phyloP scores from a whole-genome alignment of 2,329 filamentous ascomycete genomes.

The Apiospora aurea region DNA sequence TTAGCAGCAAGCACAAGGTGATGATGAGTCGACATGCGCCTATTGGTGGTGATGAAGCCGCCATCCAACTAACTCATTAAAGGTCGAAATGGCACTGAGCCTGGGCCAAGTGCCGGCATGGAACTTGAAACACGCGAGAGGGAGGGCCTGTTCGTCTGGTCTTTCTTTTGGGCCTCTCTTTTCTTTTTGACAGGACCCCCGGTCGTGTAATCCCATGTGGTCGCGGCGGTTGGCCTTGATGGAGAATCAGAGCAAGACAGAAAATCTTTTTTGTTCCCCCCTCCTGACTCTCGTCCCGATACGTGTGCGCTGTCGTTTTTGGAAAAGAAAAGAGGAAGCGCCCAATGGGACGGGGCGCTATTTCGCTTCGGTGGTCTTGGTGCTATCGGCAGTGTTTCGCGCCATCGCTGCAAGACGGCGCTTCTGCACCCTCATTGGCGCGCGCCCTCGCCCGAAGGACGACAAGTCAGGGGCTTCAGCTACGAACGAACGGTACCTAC shows the following conservation, averaged over 20 bases:
- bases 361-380: slow-evolving; percentile 10
- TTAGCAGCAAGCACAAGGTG: neutral
- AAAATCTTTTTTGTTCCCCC: neutral
- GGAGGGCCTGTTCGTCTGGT: slow-evolving; percentile 13
- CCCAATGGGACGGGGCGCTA: slow-evolving; percentile 9
- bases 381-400: slow-evolving; percentile 22
- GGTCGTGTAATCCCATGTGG: neutral
- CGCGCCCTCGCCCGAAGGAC: neutral
- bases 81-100: neutral
- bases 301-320: neutral
- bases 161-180: neutral
- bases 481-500: neutral
- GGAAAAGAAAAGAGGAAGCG: neutral
- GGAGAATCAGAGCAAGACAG: neutral
- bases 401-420: neutral
- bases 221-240: slow-evolving; percentile 1
- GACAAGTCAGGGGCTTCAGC: slow-evolving; percentile 10
- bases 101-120: slow-evolving; percentile 13
- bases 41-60: neutral
- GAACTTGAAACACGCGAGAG: slow-evolving; percentile 14
- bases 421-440: slow-evolving; percentile 21
- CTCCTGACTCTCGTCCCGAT: neutral
- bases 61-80: slow-evolving; percentile 1
- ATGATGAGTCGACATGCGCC: neutral
- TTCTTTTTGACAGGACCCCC: neutral